Conservation (phyloP, 1,139 yeast species). For the Blastobotrys malaysiensis region DNA sequence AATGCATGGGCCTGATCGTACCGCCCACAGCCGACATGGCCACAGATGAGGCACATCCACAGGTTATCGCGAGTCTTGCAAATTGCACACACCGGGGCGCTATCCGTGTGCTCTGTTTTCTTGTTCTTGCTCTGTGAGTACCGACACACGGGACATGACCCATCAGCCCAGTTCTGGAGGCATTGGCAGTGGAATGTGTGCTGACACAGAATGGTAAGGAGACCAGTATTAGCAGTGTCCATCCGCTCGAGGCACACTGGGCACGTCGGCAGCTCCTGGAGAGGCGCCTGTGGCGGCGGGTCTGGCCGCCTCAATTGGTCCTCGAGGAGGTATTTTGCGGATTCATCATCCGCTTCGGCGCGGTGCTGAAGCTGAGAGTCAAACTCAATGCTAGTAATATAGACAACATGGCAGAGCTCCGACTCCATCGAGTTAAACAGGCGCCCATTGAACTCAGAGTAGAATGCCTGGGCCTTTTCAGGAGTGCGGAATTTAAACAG, state of each 20-base stretch:
- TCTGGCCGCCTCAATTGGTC: conserved; percentile 58
- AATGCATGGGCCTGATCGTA: conserved; percentile 86
- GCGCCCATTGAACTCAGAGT: conserved; percentile 63
- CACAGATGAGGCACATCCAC: conserved; percentile 91
- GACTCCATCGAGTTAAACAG: conserved; percentile 85
- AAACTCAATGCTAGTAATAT: conserved; percentile 45
- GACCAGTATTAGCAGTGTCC: conserved; percentile 77
- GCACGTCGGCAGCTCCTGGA: conserved; percentile 79
- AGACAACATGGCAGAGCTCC: conserved; percentile 74
- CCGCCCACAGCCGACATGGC: conserved; percentile 85
- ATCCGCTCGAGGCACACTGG: conserved; percentile 90
- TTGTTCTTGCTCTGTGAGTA: conserved; percentile 43
- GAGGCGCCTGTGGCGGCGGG: conserved; percentile 32
- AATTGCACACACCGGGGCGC: conserved; percentile 33
- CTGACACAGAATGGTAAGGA: conserved; percentile 84
- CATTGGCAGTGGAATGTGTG: conserved; percentile 93
- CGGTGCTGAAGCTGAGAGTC: conserved; percentile 23
- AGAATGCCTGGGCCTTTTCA: conserved; percentile 56
- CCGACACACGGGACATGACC: conserved; percentile 87
- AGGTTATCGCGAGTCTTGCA: conserved; percentile 66
- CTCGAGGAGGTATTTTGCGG: conserved; percentile 65
- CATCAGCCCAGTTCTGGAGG: conserved; percentile 83
- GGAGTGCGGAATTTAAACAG: conserved; percentile 64
- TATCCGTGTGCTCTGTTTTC: conserved; percentile 6
- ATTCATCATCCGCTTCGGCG: conserved; percentile 29